phyloP scores from a whole-genome alignment of 495 filamentous ascomycete species.

The Baudoinia panamericana region DNA sequence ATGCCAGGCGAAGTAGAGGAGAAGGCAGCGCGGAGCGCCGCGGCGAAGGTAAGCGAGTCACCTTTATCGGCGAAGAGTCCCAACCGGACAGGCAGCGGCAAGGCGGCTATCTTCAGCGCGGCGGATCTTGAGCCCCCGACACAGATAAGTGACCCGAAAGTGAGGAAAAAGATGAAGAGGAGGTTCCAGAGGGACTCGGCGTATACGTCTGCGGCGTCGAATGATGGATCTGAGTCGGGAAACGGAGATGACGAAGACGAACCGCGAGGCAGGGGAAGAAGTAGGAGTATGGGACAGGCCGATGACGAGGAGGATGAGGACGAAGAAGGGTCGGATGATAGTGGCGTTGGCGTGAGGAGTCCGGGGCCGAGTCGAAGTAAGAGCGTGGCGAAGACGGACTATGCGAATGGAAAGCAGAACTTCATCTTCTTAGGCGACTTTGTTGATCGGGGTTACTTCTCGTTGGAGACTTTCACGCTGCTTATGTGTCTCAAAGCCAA shows the following conservation, averaged over 20 bases:
- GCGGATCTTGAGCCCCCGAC: conserved; percentile 80
- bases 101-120: conserved; percentile 48
- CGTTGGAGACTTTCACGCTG: conserved; percentile 88
- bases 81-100: conserved; percentile 29
- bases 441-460: conserved; percentile 95
- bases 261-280: conserved; percentile 32
- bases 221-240: conserved; percentile 38
- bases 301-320: conserved; percentile 18
- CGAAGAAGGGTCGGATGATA: conserved; percentile 19
- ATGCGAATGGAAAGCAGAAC: conserved; percentile 52
- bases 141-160: conserved; percentile 69
- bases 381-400: conserved; percentile 10
- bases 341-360: conserved; percentile 18
- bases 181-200: conserved; percentile 30
- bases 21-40: conserved; percentile 30
- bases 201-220: conserved; percentile 29
- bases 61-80: conserved; percentile 14
- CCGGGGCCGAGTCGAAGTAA: conserved; percentile 14
- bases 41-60: conserved; percentile 26
- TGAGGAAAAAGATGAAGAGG: conserved; percentile 62
- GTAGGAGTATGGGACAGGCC: conserved; percentile 21
- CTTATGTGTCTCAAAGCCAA: conserved; percentile 94
- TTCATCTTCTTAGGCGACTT: conserved; percentile 97
- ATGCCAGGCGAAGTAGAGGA: conserved; percentile 70
- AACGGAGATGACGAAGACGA: conserved; percentile 33